Percentiles rank a stretch among this genome's conserved stretches.
Conservation (phyloP, 75 land plant genomes). For the Cupressus sempervirens region DNA sequence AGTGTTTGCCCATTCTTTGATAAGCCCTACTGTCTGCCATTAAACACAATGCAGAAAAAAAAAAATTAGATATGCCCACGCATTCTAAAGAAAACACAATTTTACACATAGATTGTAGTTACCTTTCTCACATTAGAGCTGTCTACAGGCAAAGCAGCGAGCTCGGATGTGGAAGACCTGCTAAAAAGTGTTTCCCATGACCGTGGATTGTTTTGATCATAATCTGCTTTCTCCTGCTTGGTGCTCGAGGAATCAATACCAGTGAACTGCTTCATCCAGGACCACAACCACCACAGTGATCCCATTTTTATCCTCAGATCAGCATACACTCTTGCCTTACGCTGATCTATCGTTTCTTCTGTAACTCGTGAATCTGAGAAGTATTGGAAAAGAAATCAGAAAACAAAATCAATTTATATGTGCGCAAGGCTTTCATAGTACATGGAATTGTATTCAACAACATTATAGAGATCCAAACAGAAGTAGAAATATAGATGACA, state of each 20-base stretch:
- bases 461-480: neutral
- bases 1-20: slow-evolving; percentile 43
- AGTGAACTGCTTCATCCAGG: slow-evolving; percentile 22
- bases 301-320: slow-evolving; percentile 25
- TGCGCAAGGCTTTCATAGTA: neutral
- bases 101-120: neutral
- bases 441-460: neutral
- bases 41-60: neutral
- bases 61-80: neutral
- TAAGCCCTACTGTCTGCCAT: slow-evolving; percentile 24
- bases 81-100: neutral
- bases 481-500: neutral
- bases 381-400: neutral
- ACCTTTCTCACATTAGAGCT: slow-evolving; percentile 24
- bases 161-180: slow-evolving; percentile 29
- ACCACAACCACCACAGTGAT: slow-evolving; percentile 31
- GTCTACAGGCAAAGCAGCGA: slow-evolving; percentile 15
- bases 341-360: slow-evolving; percentile 35
- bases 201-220: slow-evolving; percentile 15
- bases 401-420: neutral
- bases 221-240: neutral
- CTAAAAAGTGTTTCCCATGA: slow-evolving; percentile 28
- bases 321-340: slow-evolving; percentile 36
- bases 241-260: neutral
- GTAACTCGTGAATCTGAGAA: neutral